Conservation (phyloP, 352 stramenopile genomes). For the Globisporangium ultimum region DNA sequence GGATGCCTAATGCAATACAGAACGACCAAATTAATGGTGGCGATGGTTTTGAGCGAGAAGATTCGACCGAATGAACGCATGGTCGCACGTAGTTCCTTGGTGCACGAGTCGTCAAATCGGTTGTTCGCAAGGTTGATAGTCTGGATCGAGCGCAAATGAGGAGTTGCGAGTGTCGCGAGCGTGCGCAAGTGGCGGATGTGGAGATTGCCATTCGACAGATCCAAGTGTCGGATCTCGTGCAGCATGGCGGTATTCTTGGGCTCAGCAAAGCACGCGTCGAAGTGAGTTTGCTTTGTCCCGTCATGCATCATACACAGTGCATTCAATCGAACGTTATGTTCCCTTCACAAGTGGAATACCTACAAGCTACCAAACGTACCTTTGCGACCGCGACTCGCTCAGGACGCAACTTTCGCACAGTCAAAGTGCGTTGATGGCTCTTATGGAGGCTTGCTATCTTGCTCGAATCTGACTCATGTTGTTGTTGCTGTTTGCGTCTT, state of each 20-base stretch:
- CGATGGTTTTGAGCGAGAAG: not conserved
- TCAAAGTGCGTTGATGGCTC: no score
- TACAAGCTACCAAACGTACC: no score
- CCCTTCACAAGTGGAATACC: not conserved
- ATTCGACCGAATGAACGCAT: not conserved
- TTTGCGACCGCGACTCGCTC: no score
- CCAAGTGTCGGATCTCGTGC: slow-evolving; percentile 18
- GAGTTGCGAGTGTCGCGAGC: slow-evolving; percentile 11
- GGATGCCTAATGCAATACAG: slow-evolving; percentile 11
- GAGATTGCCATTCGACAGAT: slow-evolving; percentile 23
- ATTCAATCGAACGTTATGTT: not conserved
- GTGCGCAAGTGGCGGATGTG: slow-evolving; percentile 20
- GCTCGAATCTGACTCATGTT: no score
- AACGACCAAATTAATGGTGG: not conserved
- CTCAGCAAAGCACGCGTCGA: slow-evolving; percentile 26
- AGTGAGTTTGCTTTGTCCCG: slow-evolving; percentile 14
- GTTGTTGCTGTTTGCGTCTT: no score
- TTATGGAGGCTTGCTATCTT: no score
- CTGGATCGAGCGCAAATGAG: slow-evolving; percentile 22
- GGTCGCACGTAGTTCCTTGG: slow-evolving; percentile 26
- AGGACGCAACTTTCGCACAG: no score
- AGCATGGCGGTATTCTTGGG: slow-evolving; percentile 22
- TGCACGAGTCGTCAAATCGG: slow-evolving; percentile 27
- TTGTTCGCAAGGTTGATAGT: slow-evolving; percentile 35
- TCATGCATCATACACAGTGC: not conserved